Evolutionary conservation across 202 grass and related monocot species (phyloP), one percentile per base, ranked within the genome.

Genomic region (Brachypodium distachyon): DNA sequence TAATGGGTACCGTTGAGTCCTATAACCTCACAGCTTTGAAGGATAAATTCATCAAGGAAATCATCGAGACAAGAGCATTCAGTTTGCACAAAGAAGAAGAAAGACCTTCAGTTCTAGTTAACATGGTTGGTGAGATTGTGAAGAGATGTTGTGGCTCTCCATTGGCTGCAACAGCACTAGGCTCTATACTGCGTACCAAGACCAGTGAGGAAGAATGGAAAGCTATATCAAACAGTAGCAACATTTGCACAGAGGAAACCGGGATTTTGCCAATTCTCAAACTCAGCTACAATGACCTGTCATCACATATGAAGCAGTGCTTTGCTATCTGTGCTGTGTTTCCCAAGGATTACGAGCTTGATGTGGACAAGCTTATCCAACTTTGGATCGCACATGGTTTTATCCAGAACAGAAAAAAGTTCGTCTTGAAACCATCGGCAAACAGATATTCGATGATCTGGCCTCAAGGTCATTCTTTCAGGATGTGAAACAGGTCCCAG

Each of bases 51-150:
- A 12, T 66, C 1, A 58, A 63, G 53, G 39, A 10, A 13, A 22
- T 84, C 1, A 77, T 84, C 22, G 39, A 49, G 1, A 44, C 19
- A 26, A 72, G 64, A 40, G 57, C 57, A 72, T 84, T 84, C 25
- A 9, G 6, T 14, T 2, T 10, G 2, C 39, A 29, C n/a, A n/a
- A n/a, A n/a, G 47, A 19, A 2, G 19, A 49, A 49, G 18, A 19
- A 49, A 49, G 19, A 0, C 47, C 47, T 49, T 2, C 2, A 2
- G 47, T 7, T 16, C 47, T 49, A 19, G 47, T 49, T 12, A 7
- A 49, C 17, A 19, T 49, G 5, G 47, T 49, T 19, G 47, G 18
- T 9, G 47, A 49, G 18, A 49, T 49, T 49, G 18, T 19, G 17
- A 49, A 49, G 47, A 49, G 47, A 6, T 83, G 81, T 69, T 13